Evolutionary conservation across 2,329 filamentous ascomycete genomes (phyloP).

Genomic region (Ascochyta clinopodiicola): DNA sequence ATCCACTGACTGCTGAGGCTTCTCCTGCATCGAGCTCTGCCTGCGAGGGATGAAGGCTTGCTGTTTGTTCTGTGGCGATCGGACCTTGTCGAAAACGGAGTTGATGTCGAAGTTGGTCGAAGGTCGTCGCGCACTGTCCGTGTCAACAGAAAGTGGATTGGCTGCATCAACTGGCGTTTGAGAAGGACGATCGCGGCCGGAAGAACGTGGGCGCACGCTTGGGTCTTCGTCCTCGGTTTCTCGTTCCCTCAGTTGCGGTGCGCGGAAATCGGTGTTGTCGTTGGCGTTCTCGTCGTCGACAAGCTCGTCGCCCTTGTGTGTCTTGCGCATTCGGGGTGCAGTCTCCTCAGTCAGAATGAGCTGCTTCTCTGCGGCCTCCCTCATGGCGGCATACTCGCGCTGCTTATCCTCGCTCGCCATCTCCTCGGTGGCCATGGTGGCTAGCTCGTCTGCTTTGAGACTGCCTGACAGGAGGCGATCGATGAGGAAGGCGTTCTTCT

Average conservation of each 20-base stretch:
- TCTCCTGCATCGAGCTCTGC: slow-evolving; percentile 55
- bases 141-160: slow-evolving; percentile 47
- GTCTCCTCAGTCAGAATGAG: slow-evolving; percentile 77
- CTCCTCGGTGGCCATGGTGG: slow-evolving; percentile 87
- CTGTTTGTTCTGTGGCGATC: slow-evolving; percentile 68
- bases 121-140: slow-evolving; percentile 56
- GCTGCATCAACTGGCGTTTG: slow-evolving; percentile 26
- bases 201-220: slow-evolving; percentile 23
- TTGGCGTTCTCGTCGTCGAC: slow-evolving; percentile 71
- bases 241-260: slow-evolving; percentile 34
- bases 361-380: slow-evolving; percentile 79
- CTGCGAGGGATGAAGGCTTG: slow-evolving; percentile 58
- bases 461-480: slow-evolving; percentile 75
- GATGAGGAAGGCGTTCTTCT: slow-evolving; percentile 81
- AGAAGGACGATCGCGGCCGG: slow-evolving; percentile 23
- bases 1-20: slow-evolving; percentile 64
- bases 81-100: slow-evolving; percentile 82
- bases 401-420: slow-evolving; percentile 92
- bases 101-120: slow-evolving; percentile 80
- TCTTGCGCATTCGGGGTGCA: slow-evolving; percentile 81
- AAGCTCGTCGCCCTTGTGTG: slow-evolving; percentile 93
- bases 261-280: slow-evolving; percentile 37
- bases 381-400: slow-evolving; percentile 75
- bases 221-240: slow-evolving; percentile 36
- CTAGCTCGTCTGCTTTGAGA: slow-evolving; percentile 76